Base-by-base conservation (phyloP, 805 yeast genomes). In the Pichia phayaonensis region DNA sequence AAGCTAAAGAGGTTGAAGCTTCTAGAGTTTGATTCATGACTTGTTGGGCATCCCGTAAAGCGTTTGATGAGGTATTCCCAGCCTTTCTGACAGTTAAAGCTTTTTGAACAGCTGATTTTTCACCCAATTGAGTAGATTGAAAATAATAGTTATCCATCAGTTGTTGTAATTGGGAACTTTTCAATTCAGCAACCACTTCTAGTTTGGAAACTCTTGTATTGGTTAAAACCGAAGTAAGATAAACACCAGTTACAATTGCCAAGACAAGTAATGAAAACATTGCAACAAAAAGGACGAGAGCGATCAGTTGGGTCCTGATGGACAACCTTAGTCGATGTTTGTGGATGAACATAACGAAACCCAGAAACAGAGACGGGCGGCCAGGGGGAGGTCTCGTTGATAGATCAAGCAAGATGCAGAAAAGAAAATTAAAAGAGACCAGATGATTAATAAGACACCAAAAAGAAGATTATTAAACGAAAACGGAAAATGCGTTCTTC, bases 101-200 rank as follows among this genome's bases (percentile, higher is more conserved):
- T 15, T 66, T 59, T 54, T 81, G 83, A 10, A 90, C 62, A 1
- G 82, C 65, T 51, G 81, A 86, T 57, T 83, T 75, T 3, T 80
- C 72, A 1, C 87, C 69, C 11, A 89, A 68, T 72, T 85, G 81
- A 50, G 75, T 75, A 2, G 83, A 76, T 64, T 88, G 95, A 61
- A 83, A 86, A 62, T 80, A 83, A 26, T 79, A 70, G 53, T 73
- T 76, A 52, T 77, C 77, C 51, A 86, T 69, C 40, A 80, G 76
- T 66, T 88, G 96, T 49, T 75, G 76, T 21, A 89, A 71, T 64
- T 90, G 96, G 0, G 90, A 77, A 0, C 92, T 80, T 64, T 88
- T 89, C 50, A 90, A 70, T 63, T 86, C 86, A 2, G 96, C 86
- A 21, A 89, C 86, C 42, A 87, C 87, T 58, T 78, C 79, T 24